A percentile compares a stretch with the other conserved stretches of the same genome.
Evolutionary conservation across 176 grass and related monocot genomes (phyloP).

Genomic region (Cymbopogon citratus): DNA sequence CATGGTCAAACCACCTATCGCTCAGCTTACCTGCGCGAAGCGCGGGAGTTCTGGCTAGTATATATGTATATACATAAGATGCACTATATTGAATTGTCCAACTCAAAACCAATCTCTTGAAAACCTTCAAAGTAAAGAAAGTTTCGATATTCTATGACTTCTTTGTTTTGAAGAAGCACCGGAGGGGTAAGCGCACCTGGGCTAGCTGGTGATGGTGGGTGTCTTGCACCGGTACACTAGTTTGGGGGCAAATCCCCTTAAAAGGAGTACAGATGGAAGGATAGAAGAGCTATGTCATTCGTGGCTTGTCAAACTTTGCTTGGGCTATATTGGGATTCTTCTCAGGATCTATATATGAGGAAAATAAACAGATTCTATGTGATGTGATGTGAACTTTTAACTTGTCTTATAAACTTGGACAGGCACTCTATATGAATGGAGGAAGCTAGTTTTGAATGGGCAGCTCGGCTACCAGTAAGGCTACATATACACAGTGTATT

Average conservation of each 20-base stretch:
- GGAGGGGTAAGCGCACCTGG: no score
- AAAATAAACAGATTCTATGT: no score
- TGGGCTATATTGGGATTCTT: neutral
- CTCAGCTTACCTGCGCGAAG: no score
- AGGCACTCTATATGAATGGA: neutral
- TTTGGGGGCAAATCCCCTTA: neutral
- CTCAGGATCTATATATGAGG: no score
- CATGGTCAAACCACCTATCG: no score
- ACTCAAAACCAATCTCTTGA: neutral
- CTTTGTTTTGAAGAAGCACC: neutral
- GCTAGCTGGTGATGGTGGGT: neutral
- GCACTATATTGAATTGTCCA: neutral
- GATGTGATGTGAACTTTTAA: neutral
- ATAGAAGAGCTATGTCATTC: neutral
- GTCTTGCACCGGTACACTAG: neutral
- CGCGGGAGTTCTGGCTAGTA: no score
- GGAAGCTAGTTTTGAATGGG: neutral
- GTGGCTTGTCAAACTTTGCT: neutral
- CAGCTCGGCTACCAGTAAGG: no score
- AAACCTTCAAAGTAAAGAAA: neutral
- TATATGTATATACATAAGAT: no score
- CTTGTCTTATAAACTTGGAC: neutral
- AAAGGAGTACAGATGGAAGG: no score
- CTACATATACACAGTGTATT: neutral
- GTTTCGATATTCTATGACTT: neutral